Conservation (phyloP, 108 stramenopile genomes). For the Cyclotella baltica region DNA sequence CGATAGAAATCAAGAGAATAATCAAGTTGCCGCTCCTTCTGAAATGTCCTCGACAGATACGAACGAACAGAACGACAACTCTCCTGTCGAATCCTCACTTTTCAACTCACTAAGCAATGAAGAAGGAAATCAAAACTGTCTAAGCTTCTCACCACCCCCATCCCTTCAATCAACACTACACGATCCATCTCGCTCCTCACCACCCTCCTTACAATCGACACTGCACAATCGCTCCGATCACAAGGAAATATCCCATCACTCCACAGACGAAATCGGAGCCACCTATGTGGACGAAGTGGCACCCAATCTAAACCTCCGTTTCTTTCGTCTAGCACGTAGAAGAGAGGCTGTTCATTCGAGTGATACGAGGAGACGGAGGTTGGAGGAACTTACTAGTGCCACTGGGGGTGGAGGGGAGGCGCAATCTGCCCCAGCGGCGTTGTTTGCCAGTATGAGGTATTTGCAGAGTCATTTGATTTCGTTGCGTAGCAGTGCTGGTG, state of each 20-base stretch:
- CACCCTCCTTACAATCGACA: not conserved
- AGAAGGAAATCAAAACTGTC: too few species aligned
- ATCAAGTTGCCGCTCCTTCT: not conserved
- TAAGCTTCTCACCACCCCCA: too few species aligned
- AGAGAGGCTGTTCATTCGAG: not conserved
- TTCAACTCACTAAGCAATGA: too few species aligned
- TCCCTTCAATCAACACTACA: not conserved
- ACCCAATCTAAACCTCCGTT: conserved; percentile 1
- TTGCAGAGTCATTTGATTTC: not conserved
- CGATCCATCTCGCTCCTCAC: not conserved
- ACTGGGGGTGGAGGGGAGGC: not conserved
- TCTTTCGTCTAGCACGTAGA: not conserved
- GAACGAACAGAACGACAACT: not conserved
- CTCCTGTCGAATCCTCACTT: not conserved
- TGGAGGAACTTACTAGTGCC: not conserved
- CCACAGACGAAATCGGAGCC: not conserved
- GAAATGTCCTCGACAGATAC: not conserved
- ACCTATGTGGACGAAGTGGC: conserved; percentile 1
- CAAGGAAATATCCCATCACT: not conserved
- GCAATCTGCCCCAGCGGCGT: not conserved
- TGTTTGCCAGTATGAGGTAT: not conserved
- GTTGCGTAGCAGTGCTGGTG: not conserved
- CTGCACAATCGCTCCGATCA: not conserved
- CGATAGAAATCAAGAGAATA: not conserved
- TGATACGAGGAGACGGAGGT: not conserved